Percentiles rank a stretch among this genome's conserved stretches.
Conservation (phyloP, 108 stramenopile species). For the Mayamaea pseudoterrestris region DNA sequence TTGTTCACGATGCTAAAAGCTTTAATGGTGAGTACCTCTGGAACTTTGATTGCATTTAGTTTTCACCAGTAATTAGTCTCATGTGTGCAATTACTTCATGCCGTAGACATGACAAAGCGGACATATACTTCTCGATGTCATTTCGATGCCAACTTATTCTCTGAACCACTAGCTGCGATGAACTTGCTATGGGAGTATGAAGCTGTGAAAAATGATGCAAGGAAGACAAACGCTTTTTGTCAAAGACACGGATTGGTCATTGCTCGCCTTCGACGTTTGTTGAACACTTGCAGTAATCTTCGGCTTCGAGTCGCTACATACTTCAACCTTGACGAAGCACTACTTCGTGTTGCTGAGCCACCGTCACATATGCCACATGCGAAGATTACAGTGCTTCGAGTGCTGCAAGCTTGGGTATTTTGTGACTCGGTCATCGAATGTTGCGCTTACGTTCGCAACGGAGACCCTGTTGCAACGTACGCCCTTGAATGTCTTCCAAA, state of each 20-base stretch:
- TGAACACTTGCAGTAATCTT: slow-evolving; percentile 34
- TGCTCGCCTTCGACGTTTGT: slow-evolving; percentile 32
- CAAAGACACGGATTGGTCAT: slow-evolving; percentile 24
- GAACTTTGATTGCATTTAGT: slow-evolving; percentile 8
- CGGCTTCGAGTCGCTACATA: slow-evolving; percentile 46
- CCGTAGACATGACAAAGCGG: slow-evolving; percentile 19
- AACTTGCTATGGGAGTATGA: slow-evolving; percentile 58
- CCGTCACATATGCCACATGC: slow-evolving; percentile 37
- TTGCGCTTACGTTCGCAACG: neutral
- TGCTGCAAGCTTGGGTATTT: slow-evolving; percentile 69
- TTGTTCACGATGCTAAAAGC: slow-evolving; percentile 34
- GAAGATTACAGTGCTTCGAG: slow-evolving; percentile 46
- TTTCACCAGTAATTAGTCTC: too few species aligned
- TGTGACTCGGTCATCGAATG: slow-evolving; percentile 51
- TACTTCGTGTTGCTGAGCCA: slow-evolving; percentile 30
- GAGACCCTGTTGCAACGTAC: neutral
- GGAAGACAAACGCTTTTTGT: slow-evolving; percentile 15
- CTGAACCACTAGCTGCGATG: slow-evolving; percentile 62
- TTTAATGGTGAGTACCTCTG: too few species aligned
- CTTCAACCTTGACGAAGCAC: slow-evolving; percentile 19
- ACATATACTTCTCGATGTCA: slow-evolving; percentile 39
- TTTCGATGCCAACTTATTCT: slow-evolving; percentile 68
- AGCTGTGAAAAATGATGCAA: slow-evolving; percentile 9
- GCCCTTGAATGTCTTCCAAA: neutral
- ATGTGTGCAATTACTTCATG: too few species aligned